Conservation (phyloP, 2,329 filamentous ascomycete genomes). For the Cadophora malorum region DNA sequence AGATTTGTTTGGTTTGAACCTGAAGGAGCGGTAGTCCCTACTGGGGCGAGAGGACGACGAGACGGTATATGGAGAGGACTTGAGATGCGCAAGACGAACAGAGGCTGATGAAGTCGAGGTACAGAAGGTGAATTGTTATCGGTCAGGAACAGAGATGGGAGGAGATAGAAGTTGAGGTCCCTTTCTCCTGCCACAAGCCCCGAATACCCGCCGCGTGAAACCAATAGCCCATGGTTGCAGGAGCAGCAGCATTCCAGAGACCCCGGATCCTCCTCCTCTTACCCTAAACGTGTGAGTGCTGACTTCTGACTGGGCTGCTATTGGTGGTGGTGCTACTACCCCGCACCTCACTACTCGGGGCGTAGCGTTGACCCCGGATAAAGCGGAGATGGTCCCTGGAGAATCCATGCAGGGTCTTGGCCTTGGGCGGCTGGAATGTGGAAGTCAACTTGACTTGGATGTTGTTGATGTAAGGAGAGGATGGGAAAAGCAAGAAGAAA, state of each 20-base stretch:
- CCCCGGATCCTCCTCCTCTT: neutral
- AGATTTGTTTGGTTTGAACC: constrained; percentile 14
- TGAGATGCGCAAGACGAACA: neutral
- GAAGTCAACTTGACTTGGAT: neutral
- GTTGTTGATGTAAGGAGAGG: too few species aligned
- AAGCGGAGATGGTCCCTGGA: neutral
- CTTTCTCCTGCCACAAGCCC: neutral
- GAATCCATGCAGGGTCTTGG: constrained; percentile 12
- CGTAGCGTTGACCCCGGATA: constrained; percentile 11
- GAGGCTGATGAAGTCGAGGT: constrained; percentile 3
- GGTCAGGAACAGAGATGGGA: constrained; percentile 7
- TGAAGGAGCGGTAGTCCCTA: neutral
- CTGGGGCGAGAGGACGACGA: neutral
- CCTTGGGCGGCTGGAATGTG: neutral
- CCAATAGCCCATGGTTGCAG: constrained; percentile 9
- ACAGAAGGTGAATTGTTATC: neutral
- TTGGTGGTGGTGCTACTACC: constrained; percentile 4
- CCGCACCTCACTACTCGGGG: constrained; percentile 3
- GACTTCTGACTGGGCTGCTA: neutral
- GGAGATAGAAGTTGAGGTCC: neutral
- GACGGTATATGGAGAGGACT: too few species aligned
- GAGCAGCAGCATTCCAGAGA: neutral
- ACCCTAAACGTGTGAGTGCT: constrained; percentile 14
- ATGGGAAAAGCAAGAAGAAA: too few species aligned
- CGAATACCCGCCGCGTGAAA: constrained; percentile 2